phyloP scores from a whole-genome alignment of 2,329 filamentous ascomycete genomes.

The Immersiporthe knoxdaviesiana region DNA sequence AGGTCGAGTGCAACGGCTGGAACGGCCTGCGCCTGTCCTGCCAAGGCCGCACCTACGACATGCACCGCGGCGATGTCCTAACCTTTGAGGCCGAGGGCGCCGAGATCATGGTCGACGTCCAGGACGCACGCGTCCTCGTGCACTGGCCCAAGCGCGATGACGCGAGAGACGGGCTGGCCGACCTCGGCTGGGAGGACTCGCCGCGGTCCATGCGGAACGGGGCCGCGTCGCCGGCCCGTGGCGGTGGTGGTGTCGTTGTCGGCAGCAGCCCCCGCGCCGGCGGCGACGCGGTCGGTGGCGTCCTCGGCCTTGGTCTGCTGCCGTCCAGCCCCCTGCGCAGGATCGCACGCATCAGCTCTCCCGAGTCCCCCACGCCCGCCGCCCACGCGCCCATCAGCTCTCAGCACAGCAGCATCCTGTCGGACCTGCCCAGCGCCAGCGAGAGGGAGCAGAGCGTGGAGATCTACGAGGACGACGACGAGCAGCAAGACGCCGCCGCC shows the following conservation, averaged over 20 bases:
- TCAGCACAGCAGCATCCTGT: constrained; percentile 38
- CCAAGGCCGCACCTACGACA: constrained; percentile 82
- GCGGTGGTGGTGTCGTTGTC: constrained; percentile 28
- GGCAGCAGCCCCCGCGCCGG: constrained; percentile 38
- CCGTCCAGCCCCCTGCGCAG: constrained; percentile 64
- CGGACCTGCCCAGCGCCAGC: constrained; percentile 40
- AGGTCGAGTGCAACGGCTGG: constrained; percentile 92
- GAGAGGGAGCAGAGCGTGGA: constrained; percentile 48
- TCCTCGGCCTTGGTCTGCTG: constrained; percentile 46
- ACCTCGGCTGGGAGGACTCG: constrained; percentile 73
- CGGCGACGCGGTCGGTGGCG: constrained; percentile 35
- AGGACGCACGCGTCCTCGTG: constrained; percentile 86
- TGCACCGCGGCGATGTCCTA: constrained; percentile 87
- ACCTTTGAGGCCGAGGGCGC: constrained; percentile 84
- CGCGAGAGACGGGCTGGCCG: constrained; percentile 57
- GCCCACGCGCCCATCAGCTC: constrained; percentile 42
- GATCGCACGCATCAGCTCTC: constrained; percentile 66
- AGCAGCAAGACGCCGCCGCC: constrained; percentile 46
- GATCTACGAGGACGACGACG: constrained; percentile 74
- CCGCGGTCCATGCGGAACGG: constrained; percentile 46
- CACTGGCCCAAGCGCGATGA: constrained; percentile 75
- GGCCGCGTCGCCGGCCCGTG: constrained; percentile 32
- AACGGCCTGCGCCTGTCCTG: constrained; percentile 94
- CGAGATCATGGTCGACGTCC: constrained; percentile 94
- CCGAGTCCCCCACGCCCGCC: constrained; percentile 67